A percentile compares a stretch with the other conserved stretches of the same genome.
These are phyloP conservation scores for Collybia sp. DNA, from an alignment of 768 basidiomycete genomes.

Conservation along the genomic window DNA sequence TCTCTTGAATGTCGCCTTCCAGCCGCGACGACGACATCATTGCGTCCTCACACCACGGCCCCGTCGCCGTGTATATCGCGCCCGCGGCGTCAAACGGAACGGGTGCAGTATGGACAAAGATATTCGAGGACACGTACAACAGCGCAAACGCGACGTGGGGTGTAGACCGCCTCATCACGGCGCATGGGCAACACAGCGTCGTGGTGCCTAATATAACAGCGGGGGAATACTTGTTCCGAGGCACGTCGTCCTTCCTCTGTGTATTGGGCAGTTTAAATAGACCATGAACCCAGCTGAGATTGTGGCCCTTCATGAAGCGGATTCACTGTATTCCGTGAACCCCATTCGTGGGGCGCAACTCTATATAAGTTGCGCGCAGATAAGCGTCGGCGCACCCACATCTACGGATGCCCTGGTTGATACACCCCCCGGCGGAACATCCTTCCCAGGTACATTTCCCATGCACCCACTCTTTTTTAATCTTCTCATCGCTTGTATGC, in stretches of 20 bases:
- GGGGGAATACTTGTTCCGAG: conserved; percentile 28
- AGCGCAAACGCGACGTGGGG: conserved; percentile 18
- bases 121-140: conserved; percentile 21
- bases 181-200: conserved; percentile 26
- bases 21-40: conserved; percentile 34
- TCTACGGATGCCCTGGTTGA: conserved; percentile 14
- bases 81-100: conserved; percentile 21
- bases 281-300: conserved; percentile 30
- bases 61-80: conserved; percentile 28
- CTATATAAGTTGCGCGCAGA: conserved; percentile 45
- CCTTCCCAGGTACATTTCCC: conserved; percentile 21
- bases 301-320: conserved; percentile 27
- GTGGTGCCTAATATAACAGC: conserved; percentile 27
- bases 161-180: conserved; percentile 24
- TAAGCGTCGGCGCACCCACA: conserved; percentile 25
- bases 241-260: conserved; percentile 12
- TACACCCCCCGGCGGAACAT: conserved; percentile 20
- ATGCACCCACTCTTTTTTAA: no score
- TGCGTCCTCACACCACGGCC: conserved; percentile 27
- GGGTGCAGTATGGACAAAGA: conserved; percentile 28
- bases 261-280: conserved; percentile 13
- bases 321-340: conserved; percentile 22
- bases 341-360: conserved; percentile 40
- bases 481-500: neutral
- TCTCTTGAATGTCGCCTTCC: neutral